A percentile compares a stretch with the other conserved stretches of the same genome.
phyloP scores from a whole-genome alignment of 2,329 filamentous ascomycete species.

The Arachnomyces sp. region DNA sequence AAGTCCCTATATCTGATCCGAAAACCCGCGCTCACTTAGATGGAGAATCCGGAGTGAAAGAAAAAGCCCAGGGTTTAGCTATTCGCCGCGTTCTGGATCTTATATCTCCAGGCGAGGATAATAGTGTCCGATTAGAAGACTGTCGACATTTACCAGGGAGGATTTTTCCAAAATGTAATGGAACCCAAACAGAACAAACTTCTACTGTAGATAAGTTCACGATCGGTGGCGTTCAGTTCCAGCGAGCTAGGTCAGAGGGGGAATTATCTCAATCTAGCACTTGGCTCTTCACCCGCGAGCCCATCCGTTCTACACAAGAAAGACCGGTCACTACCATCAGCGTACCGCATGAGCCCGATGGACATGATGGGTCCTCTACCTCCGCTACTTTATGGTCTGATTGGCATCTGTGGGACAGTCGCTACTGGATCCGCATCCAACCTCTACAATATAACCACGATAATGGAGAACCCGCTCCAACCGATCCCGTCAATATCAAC shows the following conservation, averaged over 20 bases:
- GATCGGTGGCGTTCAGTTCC: slow-evolving; percentile 43
- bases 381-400: slow-evolving; percentile 20
- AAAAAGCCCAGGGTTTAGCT: slow-evolving; percentile 34
- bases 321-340: slow-evolving; percentile 16
- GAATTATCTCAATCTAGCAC: slow-evolving; percentile 15
- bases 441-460: slow-evolving; percentile 14
- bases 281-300: slow-evolving; percentile 33
- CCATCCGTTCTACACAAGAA: slow-evolving; percentile 23
- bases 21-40: slow-evolving; percentile 9
- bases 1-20: slow-evolving; percentile 7
- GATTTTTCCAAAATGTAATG: slow-evolving; percentile 32
- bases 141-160: slow-evolving; percentile 33
- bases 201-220: slow-evolving; percentile 36
- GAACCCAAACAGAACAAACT: slow-evolving; percentile 3
- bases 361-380: neutral
- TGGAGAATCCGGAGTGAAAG: slow-evolving; percentile 1
- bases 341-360: neutral
- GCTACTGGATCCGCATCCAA: slow-evolving; percentile 48
- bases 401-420: slow-evolving; percentile 47
- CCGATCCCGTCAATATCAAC: slow-evolving; percentile 20
- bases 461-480: neutral
- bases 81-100: slow-evolving; percentile 44
- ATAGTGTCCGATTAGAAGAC: slow-evolving; percentile 36
- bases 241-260: slow-evolving; percentile 24
- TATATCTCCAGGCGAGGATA: slow-evolving; percentile 38